A percentile compares a stretch with the other conserved stretches of the same genome.
Evolutionary conservation across 1,139 yeast species (phyloP).

Genomic region (Hyphopichia pseudoburtonii): DNA sequence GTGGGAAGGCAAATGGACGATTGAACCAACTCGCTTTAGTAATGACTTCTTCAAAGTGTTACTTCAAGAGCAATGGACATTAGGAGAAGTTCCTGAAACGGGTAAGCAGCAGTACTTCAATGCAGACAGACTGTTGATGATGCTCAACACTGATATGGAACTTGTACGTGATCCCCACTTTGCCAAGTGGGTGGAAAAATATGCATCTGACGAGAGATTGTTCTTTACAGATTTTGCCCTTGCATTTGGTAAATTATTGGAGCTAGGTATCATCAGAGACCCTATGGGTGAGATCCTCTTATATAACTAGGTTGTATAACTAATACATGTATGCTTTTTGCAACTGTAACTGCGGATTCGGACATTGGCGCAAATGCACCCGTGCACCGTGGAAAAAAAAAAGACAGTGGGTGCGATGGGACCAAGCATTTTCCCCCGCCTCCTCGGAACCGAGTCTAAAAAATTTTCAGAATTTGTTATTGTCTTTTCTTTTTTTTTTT

Average conservation of each 20-base stretch:
- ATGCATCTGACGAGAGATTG: slow-evolving; percentile 52
- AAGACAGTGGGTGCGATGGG: too few relatives aligned
- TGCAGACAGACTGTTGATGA: slow-evolving; percentile 49
- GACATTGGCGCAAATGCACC: too few relatives aligned
- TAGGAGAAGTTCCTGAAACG: slow-evolving; percentile 38
- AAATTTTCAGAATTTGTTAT: too few relatives aligned
- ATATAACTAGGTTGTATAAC: too few relatives aligned
- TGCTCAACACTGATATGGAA: slow-evolving; percentile 65
- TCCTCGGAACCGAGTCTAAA: too few relatives aligned
- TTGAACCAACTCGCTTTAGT: slow-evolving; percentile 31
- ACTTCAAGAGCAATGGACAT: slow-evolving; percentile 30
- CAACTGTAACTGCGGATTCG: too few relatives aligned
- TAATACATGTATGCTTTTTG: too few relatives aligned
- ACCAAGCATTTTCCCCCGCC: too few relatives aligned
- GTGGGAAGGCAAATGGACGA: slow-evolving; percentile 46
- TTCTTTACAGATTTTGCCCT: slow-evolving; percentile 54
- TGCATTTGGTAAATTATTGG: slow-evolving; percentile 56
- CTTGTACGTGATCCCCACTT: slow-evolving; percentile 50
- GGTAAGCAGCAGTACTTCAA: slow-evolving; percentile 40
- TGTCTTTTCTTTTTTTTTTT: too few relatives aligned
- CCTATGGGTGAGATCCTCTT: too few relatives aligned
- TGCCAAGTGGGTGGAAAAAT: slow-evolving; percentile 49
- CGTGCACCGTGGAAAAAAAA: too few relatives aligned
- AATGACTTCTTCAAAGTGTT: slow-evolving; percentile 37
- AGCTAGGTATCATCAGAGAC: slow-evolving; percentile 59